These are phyloP conservation scores for Yamadazyma oceani DNA, from an alignment of 1,139 yeast species.

Conservation along the genomic window DNA sequence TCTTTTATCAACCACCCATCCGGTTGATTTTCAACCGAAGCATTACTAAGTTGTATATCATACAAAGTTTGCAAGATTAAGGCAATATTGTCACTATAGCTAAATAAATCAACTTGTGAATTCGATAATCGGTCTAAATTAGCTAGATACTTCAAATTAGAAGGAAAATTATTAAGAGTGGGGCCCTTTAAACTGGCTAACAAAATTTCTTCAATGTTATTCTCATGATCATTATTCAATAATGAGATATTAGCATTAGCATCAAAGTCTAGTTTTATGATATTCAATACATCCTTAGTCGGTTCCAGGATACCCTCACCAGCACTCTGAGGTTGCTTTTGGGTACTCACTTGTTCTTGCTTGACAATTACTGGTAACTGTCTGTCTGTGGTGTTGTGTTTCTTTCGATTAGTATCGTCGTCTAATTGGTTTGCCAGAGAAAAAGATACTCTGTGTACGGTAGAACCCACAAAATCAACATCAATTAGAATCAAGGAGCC, in stretches of 20 bases:
- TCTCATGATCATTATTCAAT: conserved; percentile 11
- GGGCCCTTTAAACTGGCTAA: conserved; percentile 24
- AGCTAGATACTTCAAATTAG: conserved; percentile 38
- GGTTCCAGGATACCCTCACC: too few relatives aligned
- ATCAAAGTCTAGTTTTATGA: conserved; percentile 15
- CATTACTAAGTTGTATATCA: conserved; percentile 17
- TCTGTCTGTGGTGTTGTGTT: not conserved
- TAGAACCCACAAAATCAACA: conserved; percentile 35
- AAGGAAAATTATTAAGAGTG: conserved; percentile 33
- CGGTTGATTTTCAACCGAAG: conserved; percentile 1
- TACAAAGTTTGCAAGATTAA: conserved; percentile 27
- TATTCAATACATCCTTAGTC: conserved; percentile 4
- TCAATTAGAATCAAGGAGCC: conserved; percentile 46
- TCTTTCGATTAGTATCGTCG: conserved; percentile 9
- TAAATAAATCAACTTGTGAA: conserved; percentile 31
- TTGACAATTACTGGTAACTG: conserved; percentile 8
- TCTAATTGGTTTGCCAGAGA: conserved; percentile 35
- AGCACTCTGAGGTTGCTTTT: too few relatives aligned
- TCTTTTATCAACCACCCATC: conserved; percentile 21
- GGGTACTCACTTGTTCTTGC: conserved; percentile 5
- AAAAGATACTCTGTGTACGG: conserved; percentile 30
- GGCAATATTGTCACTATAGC: conserved; percentile 33
- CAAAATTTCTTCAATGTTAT: conserved; percentile 27
- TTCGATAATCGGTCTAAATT: conserved; percentile 37
- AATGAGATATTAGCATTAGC: conserved; percentile 14